Conservation (phyloP, 495 filamentous ascomycete genomes). For the Penicillium lagena region DNA sequence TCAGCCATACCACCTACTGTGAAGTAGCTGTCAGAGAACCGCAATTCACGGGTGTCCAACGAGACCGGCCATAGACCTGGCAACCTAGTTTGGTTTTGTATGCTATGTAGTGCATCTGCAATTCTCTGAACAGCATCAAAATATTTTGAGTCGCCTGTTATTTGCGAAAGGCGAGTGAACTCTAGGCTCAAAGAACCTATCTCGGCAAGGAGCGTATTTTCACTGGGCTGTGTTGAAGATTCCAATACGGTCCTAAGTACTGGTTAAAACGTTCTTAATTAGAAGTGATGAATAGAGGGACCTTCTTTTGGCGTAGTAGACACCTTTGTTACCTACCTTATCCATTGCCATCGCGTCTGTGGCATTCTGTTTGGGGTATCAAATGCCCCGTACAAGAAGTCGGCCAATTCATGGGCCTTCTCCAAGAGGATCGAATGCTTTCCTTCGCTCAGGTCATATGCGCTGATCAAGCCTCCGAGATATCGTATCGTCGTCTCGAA, state of each 20-base stretch:
- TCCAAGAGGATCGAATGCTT: conserved; percentile 62
- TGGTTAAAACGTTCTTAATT: conserved; percentile 5
- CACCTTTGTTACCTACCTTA: conserved; percentile 18
- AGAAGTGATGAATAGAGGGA: neutral
- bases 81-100: conserved; percentile 60
- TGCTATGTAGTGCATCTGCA: conserved; percentile 68
- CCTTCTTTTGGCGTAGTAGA: too few species aligned
- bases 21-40: conserved; percentile 48
- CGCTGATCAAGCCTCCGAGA: conserved; percentile 74
- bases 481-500: conserved; percentile 93
- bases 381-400: conserved; percentile 84
- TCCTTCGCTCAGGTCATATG: conserved; percentile 70
- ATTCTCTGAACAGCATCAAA: conserved; percentile 92
- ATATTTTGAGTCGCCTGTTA: conserved; percentile 79
- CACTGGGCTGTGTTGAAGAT: conserved; percentile 11
- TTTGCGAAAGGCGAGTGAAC: conserved; percentile 86
- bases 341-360: conserved; percentile 49
- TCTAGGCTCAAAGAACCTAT: conserved; percentile 83
- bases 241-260: conserved; percentile 23
- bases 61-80: conserved; percentile 79
- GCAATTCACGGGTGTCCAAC: conserved; percentile 56
- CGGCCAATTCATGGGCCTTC: conserved; percentile 81
- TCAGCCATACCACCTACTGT: conserved; percentile 85
- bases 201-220: conserved; percentile 57
- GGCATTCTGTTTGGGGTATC: conserved; percentile 97